Evolutionary conservation across 495 filamentous ascomycete species (phyloP).

Genomic region (Neurospora sublineolata): DNA sequence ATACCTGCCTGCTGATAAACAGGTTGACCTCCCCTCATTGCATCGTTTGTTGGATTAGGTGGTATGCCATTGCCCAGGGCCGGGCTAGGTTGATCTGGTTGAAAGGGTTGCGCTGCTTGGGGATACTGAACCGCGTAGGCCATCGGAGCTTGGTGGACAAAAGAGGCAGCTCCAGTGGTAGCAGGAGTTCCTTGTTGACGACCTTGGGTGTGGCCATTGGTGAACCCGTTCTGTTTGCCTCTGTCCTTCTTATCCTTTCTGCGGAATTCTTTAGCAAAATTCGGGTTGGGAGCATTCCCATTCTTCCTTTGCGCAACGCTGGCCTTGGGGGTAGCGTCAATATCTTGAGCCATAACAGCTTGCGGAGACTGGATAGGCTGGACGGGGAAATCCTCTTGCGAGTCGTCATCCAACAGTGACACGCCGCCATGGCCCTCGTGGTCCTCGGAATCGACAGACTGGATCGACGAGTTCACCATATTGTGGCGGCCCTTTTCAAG

Average conservation of each 20-base stretch:
- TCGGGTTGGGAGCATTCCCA: background rate
- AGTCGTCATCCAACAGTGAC: background rate
- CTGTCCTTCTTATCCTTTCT: background rate
- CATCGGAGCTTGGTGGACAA: background rate
- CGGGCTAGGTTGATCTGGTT: background rate
- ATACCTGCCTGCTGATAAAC: background rate
- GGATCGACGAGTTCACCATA: background rate
- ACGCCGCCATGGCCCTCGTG: slow-evolving; percentile 3
- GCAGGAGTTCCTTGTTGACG: background rate
- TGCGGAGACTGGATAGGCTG: background rate
- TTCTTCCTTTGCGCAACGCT: background rate
- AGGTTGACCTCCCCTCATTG: background rate
- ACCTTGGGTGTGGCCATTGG: background rate
- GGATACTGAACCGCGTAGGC: background rate
- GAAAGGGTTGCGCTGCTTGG: background rate
- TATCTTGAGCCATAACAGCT: background rate
- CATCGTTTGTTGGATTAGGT: background rate
- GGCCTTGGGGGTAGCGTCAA: background rate
- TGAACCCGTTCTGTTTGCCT: background rate
- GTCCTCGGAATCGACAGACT: slow-evolving; percentile 2
- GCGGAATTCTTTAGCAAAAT: background rate
- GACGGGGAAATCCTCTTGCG: background rate
- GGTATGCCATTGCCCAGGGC: background rate
- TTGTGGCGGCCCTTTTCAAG: background rate
- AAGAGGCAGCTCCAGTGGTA: background rate